Percentiles rank a stretch among this genome's conserved stretches.
These are phyloP conservation scores for Wallacemonas sp. DNA, from an alignment of 208 protist species.

Conservation along the genomic window DNA sequence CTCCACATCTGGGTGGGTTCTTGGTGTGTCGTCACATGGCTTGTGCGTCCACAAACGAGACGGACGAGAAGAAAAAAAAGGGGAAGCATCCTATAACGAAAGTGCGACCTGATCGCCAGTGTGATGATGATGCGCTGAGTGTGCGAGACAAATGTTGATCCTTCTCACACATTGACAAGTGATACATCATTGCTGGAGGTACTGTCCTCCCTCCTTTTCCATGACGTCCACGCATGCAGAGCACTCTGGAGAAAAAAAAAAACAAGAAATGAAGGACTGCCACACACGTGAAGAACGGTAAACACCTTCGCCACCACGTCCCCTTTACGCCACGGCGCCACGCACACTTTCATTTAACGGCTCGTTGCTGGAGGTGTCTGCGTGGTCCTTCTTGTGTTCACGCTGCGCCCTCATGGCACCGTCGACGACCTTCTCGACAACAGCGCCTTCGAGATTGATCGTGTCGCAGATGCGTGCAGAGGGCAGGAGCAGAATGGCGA, in stretches of 20 bases:
- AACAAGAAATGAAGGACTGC: neutral
- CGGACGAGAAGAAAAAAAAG: neutral
- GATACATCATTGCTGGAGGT: too few species aligned
- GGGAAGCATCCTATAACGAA: neutral
- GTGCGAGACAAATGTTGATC: too few species aligned
- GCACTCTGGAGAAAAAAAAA: neutral
- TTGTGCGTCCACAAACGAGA: too few species aligned
- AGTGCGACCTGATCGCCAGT: too few species aligned
- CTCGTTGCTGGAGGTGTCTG: conserved; percentile 6
- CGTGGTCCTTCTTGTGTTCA: neutral
- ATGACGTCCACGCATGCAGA: too few species aligned
- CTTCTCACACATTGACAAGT: too few species aligned
- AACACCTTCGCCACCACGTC: too few species aligned
- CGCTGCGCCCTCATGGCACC: neutral
- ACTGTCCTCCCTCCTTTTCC: too few species aligned
- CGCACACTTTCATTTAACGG: neutral
- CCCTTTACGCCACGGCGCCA: neutral
- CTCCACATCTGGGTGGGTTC: too few species aligned
- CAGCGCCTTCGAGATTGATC: conserved; percentile 42
- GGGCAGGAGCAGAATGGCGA: conserved; percentile 56
- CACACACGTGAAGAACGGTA: too few species aligned
- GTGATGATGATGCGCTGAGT: too few species aligned
- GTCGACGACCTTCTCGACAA: conserved; percentile 14
- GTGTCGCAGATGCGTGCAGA: conserved; percentile 48
- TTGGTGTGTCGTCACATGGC: too few species aligned